Evolutionary conservation across 1,284 basidiomycete genomes (phyloP).

Genomic region (Malassezia dermatis): DNA sequence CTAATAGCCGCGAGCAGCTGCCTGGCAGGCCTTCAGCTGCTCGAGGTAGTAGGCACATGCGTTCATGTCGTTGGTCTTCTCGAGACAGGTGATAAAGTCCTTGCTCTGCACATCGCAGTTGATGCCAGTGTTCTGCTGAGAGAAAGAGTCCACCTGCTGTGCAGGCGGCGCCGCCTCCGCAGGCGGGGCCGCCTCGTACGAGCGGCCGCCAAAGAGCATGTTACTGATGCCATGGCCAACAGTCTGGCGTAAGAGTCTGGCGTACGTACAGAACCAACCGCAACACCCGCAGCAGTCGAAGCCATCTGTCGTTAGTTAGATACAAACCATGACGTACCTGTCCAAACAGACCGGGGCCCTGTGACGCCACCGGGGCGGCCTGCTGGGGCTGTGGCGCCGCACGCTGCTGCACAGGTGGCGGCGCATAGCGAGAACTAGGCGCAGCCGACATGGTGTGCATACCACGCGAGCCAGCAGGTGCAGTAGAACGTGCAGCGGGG

Average conservation of each 20-base stretch:
- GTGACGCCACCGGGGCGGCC: conserved; percentile 19
- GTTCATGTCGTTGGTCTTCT: conserved; percentile 52
- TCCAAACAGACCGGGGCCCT: conserved; percentile 36
- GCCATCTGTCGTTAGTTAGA: conserved; percentile 56
- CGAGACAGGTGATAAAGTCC: conserved; percentile 45
- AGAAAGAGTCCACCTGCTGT: conserved; percentile 21
- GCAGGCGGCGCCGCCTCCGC: conserved; percentile 47
- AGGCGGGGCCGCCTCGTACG: conserved; percentile 49
- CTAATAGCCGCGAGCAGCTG: conserved; percentile 41
- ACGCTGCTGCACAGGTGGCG: conserved; percentile 8
- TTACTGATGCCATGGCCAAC: conserved; percentile 70
- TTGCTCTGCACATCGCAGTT: conserved; percentile 54
- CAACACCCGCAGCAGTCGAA: conserved; percentile 75
- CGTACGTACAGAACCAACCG: conserved; percentile 57
- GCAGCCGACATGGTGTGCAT: conserved; percentile 41
- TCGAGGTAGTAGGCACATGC: conserved; percentile 55
- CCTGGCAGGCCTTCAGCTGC: conserved; percentile 49
- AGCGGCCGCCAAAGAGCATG: conserved; percentile 68
- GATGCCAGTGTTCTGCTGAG: conserved; percentile 36
- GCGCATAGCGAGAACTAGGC: conserved; percentile 17
- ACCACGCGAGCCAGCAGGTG: conserved; percentile 36
- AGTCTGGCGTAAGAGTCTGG: conserved; percentile 36
- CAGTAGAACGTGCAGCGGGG: conserved; percentile 18
- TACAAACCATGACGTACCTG: conserved; percentile 18
- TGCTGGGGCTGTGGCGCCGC: conserved; percentile 9